Conservation (phyloP, 2,329 filamentous ascomycete species). For the Penicillium brevicompactum region DNA sequence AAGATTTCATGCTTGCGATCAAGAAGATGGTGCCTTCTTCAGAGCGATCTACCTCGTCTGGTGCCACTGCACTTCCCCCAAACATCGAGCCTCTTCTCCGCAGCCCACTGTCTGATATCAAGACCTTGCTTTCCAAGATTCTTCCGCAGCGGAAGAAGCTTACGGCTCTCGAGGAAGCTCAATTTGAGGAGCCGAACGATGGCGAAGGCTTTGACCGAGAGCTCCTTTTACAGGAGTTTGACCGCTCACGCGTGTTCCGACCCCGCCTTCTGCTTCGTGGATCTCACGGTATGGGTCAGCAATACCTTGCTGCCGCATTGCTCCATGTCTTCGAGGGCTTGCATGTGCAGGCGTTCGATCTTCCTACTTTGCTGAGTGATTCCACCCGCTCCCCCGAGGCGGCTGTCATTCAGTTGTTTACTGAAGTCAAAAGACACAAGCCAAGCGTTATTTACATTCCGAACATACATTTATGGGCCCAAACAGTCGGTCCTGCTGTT, state of each 20-base stretch:
- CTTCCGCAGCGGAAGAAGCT: constrained; percentile 83
- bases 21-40: constrained; percentile 97
- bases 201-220: constrained; percentile 86
- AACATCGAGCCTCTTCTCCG: constrained; percentile 79
- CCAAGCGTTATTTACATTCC: constrained; percentile 95
- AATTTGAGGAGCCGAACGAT: constrained; percentile 82
- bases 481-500: constrained; percentile 63
- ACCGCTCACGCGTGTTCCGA: constrained; percentile 82
- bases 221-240: constrained; percentile 75
- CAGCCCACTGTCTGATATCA: constrained; percentile 70
- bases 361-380: constrained; percentile 84
- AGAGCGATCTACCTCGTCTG: constrained; percentile 82
- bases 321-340: constrained; percentile 90
- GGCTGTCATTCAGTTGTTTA: constrained; percentile 85
- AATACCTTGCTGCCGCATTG: constrained; percentile 81
- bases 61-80: constrained; percentile 77
- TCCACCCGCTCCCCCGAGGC: constrained; percentile 79
- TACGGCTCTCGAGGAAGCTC: constrained; percentile 89
- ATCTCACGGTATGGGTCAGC: constrained; percentile 87
- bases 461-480: constrained; percentile 84
- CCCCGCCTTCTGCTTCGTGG: constrained; percentile 84
- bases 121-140: constrained; percentile 69
- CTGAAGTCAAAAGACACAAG: constrained; percentile 90
- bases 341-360: constrained; percentile 91
- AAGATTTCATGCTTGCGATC: constrained; percentile 95